Conservation (phyloP, 495 filamentous ascomycete genomes). For the Evernia prunastri region DNA sequence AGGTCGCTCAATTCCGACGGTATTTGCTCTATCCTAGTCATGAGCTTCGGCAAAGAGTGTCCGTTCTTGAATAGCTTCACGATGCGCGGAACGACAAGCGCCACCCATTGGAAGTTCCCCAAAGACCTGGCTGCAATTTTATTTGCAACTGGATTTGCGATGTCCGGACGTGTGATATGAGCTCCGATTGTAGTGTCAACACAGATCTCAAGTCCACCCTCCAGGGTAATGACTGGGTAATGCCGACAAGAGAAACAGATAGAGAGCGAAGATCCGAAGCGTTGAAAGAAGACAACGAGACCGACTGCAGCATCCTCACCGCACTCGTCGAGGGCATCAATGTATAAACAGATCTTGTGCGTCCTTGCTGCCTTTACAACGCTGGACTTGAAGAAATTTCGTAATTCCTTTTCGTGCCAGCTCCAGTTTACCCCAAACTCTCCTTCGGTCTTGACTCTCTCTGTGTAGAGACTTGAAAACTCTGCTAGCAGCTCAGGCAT, state of each 20-base stretch:
- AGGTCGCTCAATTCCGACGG: background rate
- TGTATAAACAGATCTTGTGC: background rate
- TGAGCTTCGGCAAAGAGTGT: background rate
- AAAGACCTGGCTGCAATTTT: background rate
- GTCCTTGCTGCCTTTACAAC: background rate
- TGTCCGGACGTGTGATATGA: background rate
- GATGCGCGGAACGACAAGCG: background rate
- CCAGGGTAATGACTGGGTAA: background rate
- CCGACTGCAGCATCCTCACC: background rate
- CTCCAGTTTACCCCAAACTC: background rate
- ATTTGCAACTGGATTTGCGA: background rate
- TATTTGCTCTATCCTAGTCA: background rate
- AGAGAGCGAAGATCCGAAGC: background rate
- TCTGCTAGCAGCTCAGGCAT: background rate
- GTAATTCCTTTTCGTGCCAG: slow-evolving; percentile 1
- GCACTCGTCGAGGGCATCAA: slow-evolving; percentile 9
- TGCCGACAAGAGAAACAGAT: slow-evolving; percentile 9
- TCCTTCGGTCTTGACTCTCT: background rate
- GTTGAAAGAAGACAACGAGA: background rate
- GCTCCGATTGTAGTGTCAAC: background rate
- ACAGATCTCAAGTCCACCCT: background rate
- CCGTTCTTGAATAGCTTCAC: background rate
- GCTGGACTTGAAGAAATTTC: background rate
- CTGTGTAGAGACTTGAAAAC: background rate
- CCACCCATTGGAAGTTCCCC: slow-evolving; percentile 5